Evolutionary conservation across 345 rosid species (phyloP), one percentile per base, ranked within the genome.

Genomic region (Raphanus sativus): DNA sequence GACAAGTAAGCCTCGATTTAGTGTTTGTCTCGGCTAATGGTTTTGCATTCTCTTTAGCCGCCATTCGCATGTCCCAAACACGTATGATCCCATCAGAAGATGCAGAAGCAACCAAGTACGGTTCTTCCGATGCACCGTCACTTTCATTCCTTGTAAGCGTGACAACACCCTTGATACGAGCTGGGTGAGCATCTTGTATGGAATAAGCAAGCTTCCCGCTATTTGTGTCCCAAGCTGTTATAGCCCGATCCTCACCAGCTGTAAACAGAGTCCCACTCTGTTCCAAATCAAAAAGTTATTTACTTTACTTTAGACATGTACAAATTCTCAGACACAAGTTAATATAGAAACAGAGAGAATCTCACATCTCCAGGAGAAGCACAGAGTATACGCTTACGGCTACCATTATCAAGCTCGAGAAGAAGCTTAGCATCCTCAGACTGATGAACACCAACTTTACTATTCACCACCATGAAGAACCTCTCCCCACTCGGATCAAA

Each of bases 1-100:
- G 94, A 84, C 97, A 93, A 50, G 99, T 91, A 70, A 93, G 85
- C 84, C 99, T 91, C 40, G 98, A 89, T 77, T 90, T 91, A 2
- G 96, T 90, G 69, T 85, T 82, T n/a, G 86, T 84, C 87, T 95
- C 98, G 2, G 98, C 96, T 76, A 95, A 81, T 5, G 96, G 90
- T 70, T 75, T 81, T 15, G 94, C 81, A 74, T 87, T 90, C 71
- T 87, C 97, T 76, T 86, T 87, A 67, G 67, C 34, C 4, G 86
- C 89, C 87, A 81, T 86, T 50, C 98, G 92, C 36, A 88, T 86
- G 80, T 95, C 99, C 99, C 99, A 95, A 56, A 92, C 97, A 26
- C 92, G 86, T 81, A 95, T 89, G 74, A 89, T 73, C 65, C 99
- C 99, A 83, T 95, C 99, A 0, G 98, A 89, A 0, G 98, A 92